These are phyloP conservation scores for Mycena citricolor DNA, from an alignment of 1,284 basidiomycete genomes.

Conservation along the genomic window DNA sequence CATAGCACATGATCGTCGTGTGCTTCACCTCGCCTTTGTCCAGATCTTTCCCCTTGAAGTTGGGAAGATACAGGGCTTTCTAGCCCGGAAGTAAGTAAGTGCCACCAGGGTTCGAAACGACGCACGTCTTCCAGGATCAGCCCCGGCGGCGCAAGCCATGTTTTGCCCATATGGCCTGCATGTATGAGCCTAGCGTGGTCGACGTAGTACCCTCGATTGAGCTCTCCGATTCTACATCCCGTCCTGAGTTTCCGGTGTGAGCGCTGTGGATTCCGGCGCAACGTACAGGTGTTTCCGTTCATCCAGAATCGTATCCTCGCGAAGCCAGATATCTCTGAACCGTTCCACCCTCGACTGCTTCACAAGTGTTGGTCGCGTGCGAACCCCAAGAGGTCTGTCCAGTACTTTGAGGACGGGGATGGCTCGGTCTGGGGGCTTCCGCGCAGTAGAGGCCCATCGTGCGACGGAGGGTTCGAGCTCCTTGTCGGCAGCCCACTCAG, in stretches of 20 bases:
- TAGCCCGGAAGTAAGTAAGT: conserved; percentile 31
- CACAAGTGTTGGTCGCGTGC: conserved; percentile 54
- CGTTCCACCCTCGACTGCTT: conserved; percentile 65
- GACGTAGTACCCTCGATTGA: conserved; percentile 86
- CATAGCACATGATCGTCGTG: conserved; percentile 77
- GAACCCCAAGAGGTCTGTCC: conserved; percentile 74
- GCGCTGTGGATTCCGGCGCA: no score
- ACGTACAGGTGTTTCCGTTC: conserved; percentile 78
- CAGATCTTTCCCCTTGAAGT: conserved; percentile 76
- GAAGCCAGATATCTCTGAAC: conserved; percentile 64
- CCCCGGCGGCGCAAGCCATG: conserved; percentile 89
- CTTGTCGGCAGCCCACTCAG: conserved; percentile 19
- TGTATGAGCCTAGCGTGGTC: conserved; percentile 80
- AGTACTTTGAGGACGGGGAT: conserved; percentile 41
- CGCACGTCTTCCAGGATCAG: conserved; percentile 88
- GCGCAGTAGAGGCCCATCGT: conserved; percentile 22
- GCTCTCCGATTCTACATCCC: conserved; percentile 74
- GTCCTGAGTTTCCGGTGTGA: no score
- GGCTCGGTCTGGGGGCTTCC: conserved; percentile 21
- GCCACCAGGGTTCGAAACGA: conserved; percentile 22
- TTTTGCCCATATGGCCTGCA: conserved; percentile 83
- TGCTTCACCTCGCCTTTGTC: conserved; percentile 58
- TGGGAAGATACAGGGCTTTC: conserved; percentile 90
- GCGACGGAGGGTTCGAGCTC: conserved; percentile 9
- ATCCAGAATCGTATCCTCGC: conserved; percentile 68